phyloP scores from a whole-genome alignment of 768 basidiomycete genomes.

The Lactarius akahatsu region DNA sequence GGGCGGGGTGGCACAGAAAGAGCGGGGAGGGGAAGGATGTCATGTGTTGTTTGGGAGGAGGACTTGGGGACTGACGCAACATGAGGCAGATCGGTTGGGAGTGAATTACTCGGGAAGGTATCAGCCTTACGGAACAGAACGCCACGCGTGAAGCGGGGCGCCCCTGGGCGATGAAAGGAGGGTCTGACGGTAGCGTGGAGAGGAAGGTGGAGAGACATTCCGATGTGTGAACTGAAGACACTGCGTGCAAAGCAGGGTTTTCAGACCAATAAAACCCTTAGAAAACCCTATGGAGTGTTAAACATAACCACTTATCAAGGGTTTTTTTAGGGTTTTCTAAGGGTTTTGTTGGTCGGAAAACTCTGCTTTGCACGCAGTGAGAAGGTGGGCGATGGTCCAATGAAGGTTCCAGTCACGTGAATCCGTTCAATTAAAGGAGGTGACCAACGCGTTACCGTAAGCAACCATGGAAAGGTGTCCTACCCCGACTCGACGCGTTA shows the following conservation, averaged over 20 bases:
- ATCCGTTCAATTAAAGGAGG: background rate
- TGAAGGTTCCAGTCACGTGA: conserved; percentile 1
- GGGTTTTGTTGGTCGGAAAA: too few relatives aligned
- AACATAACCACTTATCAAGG: too few relatives aligned
- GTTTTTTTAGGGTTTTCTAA: too few relatives aligned
- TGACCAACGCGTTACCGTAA: background rate
- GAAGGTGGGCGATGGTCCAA: too few relatives aligned
- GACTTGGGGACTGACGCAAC: background rate
- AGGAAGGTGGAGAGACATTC: conserved; percentile 6
- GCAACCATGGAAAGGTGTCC: conserved; percentile 7
- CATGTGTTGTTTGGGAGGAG: background rate
- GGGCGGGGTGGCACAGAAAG: conserved; percentile 13
- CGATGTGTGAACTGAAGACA: background rate
- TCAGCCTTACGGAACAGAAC: background rate
- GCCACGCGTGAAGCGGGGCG: background rate
- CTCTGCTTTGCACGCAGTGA: too few relatives aligned
- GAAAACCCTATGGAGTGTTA: too few relatives aligned
- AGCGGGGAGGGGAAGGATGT: conserved; percentile 21
- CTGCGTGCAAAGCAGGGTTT: too few relatives aligned
- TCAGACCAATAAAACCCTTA: too few relatives aligned
- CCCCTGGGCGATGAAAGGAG: conserved; percentile 2
- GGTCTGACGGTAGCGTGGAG: background rate
- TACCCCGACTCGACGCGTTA: background rate
- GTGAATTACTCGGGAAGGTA: background rate
- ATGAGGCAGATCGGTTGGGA: background rate